These are phyloP conservation scores for Nakazawaea ishiwadae DNA, from an alignment of 805 yeast species.

Conservation along the genomic window DNA sequence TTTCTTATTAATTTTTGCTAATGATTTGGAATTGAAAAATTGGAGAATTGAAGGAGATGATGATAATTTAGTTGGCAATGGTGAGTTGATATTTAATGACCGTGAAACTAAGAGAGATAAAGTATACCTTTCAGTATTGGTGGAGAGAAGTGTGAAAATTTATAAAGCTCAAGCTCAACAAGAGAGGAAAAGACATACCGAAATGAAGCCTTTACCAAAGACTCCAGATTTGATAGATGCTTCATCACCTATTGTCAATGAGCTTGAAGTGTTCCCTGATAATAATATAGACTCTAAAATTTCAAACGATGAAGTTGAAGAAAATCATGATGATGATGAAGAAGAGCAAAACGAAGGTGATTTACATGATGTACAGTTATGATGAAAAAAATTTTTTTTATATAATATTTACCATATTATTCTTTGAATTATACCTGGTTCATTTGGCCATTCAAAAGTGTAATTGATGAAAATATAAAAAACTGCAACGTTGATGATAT, in stretches of 20 bases:
- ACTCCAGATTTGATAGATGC: conserved; percentile 12
- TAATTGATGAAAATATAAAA: conserved; percentile 51
- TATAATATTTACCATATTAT: conserved; percentile 72
- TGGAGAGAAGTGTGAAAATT: conserved; percentile 21
- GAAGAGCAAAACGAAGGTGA: conserved; percentile 2
- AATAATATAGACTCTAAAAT: no score
- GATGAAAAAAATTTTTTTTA: neutral
- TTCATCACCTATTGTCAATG: conserved; percentile 10
- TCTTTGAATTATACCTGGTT: conserved; percentile 57
- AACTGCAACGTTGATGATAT: conserved; percentile 48
- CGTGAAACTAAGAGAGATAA: conserved; percentile 42
- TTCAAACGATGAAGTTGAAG: conserved; percentile 14
- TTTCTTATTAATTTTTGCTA: conserved; percentile 71
- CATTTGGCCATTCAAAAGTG: conserved; percentile 66
- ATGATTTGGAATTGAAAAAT: conserved; percentile 75
- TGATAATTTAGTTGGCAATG: conserved; percentile 63
- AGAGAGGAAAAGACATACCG: conserved; percentile 2
- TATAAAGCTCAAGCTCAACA: conserved; percentile 2
- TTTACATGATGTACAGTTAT: conserved; percentile 10
- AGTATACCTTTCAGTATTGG: conserved; percentile 37
- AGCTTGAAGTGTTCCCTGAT: conserved; percentile 10
- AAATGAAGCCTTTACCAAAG: neutral
- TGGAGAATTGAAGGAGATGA: conserved; percentile 60
- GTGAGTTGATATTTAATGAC: conserved; percentile 62
- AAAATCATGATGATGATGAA: conserved; percentile 11